Percentiles rank a stretch among this genome's conserved stretches.
phyloP scores from a whole-genome alignment of 805 yeast species.

The Pichia kluyveri region DNA sequence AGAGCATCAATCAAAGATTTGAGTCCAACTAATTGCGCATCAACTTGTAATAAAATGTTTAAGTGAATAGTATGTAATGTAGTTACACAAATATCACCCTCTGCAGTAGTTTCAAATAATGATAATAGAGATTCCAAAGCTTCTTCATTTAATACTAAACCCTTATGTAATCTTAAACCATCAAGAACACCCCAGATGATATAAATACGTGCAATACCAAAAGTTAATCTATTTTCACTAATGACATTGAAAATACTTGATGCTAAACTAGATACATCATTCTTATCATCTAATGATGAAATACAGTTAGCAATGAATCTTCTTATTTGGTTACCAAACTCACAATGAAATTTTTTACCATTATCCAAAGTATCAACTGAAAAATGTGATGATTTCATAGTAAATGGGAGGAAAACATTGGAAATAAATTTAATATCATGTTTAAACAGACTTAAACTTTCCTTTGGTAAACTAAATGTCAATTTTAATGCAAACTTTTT shows the following conservation, averaged over 20 bases:
- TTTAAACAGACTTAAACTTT: conserved; percentile 39
- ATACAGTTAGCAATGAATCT: conserved; percentile 35
- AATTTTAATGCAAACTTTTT: conserved; percentile 52
- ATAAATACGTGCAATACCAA: conserved; percentile 65
- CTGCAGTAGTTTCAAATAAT: conserved; percentile 27
- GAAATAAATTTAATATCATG: conserved; percentile 33
- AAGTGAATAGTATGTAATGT: conserved; percentile 45
- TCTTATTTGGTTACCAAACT: conserved; percentile 46
- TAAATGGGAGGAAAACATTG: conserved; percentile 42
- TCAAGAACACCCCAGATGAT: conserved; percentile 44
- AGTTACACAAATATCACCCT: conserved; percentile 38
- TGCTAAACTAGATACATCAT: conserved; percentile 11
- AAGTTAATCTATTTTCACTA: conserved; percentile 38
- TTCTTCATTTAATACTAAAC: conserved; percentile 12
- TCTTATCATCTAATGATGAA: conserved; percentile 16
- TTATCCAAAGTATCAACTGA: conserved; percentile 27
- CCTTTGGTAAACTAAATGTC: conserved; percentile 41
- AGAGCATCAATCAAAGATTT: conserved; percentile 27
- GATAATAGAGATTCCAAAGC: conserved; percentile 26
- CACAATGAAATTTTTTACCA: conserved; percentile 33
- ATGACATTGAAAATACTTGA: conserved; percentile 37
- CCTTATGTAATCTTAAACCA: conserved; percentile 32
- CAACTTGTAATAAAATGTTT: conserved; percentile 33
- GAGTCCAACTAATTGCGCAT: conserved; percentile 21
- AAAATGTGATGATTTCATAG: conserved; percentile 58